A percentile compares a stretch with the other conserved stretches of the same genome.
phyloP scores from a whole-genome alignment of 495 filamentous ascomycete genomes.

The Glonium stellatum region DNA sequence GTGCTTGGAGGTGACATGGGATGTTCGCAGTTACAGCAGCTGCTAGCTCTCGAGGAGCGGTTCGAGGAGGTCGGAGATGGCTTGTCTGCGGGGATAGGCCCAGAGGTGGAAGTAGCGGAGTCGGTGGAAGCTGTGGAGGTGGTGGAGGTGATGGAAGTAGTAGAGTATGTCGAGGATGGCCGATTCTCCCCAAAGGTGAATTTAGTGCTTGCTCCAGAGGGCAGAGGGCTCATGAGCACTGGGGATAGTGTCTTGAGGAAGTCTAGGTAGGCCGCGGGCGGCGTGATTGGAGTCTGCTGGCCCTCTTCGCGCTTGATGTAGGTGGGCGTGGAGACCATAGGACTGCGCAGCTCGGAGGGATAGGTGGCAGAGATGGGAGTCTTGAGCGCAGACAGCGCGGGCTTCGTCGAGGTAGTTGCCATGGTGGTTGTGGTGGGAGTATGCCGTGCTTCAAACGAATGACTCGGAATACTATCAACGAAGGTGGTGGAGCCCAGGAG shows the following conservation, averaged over 20 bases:
- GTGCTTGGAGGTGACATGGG: conserved; percentile 38
- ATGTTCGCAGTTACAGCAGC: conserved; percentile 49
- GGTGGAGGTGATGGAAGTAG: conserved; percentile 22
- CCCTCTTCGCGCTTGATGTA: conserved; percentile 48
- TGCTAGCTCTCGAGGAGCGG: conserved; percentile 48
- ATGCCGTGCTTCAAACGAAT: conserved; percentile 19
- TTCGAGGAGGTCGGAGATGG: conserved; percentile 35
- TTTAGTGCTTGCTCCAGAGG: conserved; percentile 33
- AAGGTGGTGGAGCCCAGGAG: conserved; percentile 5
- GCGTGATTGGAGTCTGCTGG: conserved; percentile 80
- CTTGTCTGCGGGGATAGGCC: conserved; percentile 20
- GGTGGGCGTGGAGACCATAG: conserved; percentile 44
- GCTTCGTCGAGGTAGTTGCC: conserved; percentile 45
- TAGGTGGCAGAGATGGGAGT: conserved; percentile 72
- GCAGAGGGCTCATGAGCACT: conserved; percentile 43
- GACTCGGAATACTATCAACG: conserved; percentile 12
- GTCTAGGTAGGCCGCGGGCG: conserved; percentile 82
- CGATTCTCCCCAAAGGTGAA: conserved; percentile 39
- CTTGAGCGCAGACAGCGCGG: conserved; percentile 62
- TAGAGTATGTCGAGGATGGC: conserved; percentile 24
- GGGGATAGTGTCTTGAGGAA: conserved; percentile 80
- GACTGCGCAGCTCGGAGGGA: conserved; percentile 65
- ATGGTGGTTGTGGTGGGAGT: conserved; percentile 15
- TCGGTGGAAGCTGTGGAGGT: conserved; percentile 13
- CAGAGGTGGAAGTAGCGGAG: conserved; percentile 16